Evolutionary conservation across 1,139 yeast genomes (phyloP), one percentile per base, ranked within the genome.

Genomic region (Geotrichum candidum): DNA sequence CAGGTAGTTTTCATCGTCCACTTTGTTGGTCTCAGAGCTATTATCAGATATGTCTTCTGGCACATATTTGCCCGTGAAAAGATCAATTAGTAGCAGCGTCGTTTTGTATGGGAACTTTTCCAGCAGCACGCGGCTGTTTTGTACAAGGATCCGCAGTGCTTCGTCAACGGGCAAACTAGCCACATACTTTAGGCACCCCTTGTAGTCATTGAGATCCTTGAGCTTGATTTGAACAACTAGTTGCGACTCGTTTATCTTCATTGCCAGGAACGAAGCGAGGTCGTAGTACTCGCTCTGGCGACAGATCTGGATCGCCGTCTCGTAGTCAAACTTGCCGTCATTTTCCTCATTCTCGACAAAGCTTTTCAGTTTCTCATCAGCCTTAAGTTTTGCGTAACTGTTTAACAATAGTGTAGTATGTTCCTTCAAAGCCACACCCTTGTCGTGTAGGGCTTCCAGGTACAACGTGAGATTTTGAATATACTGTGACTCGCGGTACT

Each of bases 401-500:
- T 96, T 89, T 46, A 94, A 76, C 50, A 94, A 77, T 38, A 94
- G 75, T 0, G 97, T 91, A 2, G 91, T 82, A 72, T 94, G 97
- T 71, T 91, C 96, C 55, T 83, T 81, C 50, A 83, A 82, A 0
- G 96, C 86, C 15, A 82, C 68, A 0, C 78, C 73, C 68, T 76
- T 75, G 11, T 79, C 79, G 60, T 88, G 80, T 65, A 92, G 77
- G 18, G 79, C 80, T 70, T 84, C 85, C 52, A 94, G 76, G 68
- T 88, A 92, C 58, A 77, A 78, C 0, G 94, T 82, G 66, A 94
- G 75, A 63, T 84, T 82, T 13, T 79, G 77, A 3, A 90, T 86
- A 66, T 88, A 88, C 18, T 90, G 87, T n/a, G 91, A 85, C 64
- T 91, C 96, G 66, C 89, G 90, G 73, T 87, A 91, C 68, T 87